Base-by-base conservation (phyloP, 768 basidiomycete genomes). In the Leccinum ochraceum region DNA sequence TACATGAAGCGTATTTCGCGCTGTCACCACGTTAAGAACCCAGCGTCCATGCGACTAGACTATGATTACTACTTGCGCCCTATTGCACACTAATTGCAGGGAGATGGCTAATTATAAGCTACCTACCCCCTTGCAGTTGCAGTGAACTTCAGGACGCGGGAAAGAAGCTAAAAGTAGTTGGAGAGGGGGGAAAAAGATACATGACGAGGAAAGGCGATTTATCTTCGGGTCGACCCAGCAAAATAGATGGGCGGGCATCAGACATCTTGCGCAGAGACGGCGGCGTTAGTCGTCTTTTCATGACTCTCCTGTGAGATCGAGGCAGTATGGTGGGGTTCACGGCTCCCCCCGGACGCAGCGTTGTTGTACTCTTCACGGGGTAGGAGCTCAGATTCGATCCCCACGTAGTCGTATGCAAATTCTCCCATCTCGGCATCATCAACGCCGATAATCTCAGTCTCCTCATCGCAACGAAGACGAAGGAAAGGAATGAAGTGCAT, bases 381-480 rank as follows among this genome's bases (percentile, higher is more conserved):
- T 1, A 70, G 58, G 24, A 84, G 71, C 63, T 83, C 83, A 7
- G 77, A 69, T 44, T 92, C 90, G 54, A 92, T 71, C 11, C 87
- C 89, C 34, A 94, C 91, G 63, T 92, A 94, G 74, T 94, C 91
- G 67, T 92, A 93, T 2, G 90, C 88, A 63, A 86, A 94, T 76
- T 95, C 94, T 63, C 93, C 94, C 83, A 94, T 87, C 78, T 95
- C 89, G 1, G 86, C 81, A 68, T 94, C 90, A 75, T 98, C 95
- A 66, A 96, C 86, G 59, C 95, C 95, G 52, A 96, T 77, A 44
- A 88, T 84, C 75, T 92, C 90, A 8, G 80, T 79, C 63, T 87
- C 85, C 63, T 87, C 86, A 13, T 75, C 71, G 32, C 80, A 79
- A 57, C 92, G 88, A 63, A 98, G 81, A 44, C 86, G 80, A 57